Conservation (phyloP, 176 grass and related monocot species). For the Ananas comosus region DNA sequence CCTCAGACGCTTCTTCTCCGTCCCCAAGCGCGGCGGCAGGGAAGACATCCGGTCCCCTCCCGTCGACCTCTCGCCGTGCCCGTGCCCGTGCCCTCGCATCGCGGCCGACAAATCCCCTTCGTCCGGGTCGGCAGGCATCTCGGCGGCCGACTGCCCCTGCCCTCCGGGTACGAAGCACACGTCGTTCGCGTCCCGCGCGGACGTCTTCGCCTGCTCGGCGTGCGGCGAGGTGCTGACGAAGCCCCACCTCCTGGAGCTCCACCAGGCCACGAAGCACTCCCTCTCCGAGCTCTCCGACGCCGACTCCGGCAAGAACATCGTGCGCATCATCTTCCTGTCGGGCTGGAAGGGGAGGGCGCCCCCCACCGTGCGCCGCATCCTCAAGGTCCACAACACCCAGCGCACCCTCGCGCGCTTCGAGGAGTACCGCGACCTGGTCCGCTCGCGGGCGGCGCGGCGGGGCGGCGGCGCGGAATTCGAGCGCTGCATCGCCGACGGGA, state of each 20-base stretch:
- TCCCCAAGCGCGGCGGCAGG: background rate
- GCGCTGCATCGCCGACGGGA: conserved; percentile 81
- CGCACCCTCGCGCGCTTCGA: conserved; percentile 55
- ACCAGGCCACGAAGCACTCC: conserved; percentile 68
- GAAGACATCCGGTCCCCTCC: conserved; percentile 8
- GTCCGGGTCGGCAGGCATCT: conserved; percentile 20
- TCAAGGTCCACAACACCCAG: conserved; percentile 73
- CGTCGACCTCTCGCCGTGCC: conserved; percentile 10
- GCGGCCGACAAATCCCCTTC: conserved; percentile 16
- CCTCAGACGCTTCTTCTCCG: conserved; percentile 43
- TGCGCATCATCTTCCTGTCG: conserved; percentile 80
- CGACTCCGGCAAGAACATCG: conserved; percentile 68
- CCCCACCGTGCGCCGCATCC: conserved; percentile 35
- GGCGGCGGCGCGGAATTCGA: conserved; percentile 26
- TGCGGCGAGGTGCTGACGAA: conserved; percentile 66
- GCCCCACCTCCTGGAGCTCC: conserved; percentile 67
- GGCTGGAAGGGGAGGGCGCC: conserved; percentile 31
- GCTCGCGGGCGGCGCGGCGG: conserved; percentile 39
- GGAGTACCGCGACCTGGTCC: conserved; percentile 77
- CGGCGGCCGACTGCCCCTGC: background rate
- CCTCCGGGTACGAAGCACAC: background rate
- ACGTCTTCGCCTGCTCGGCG: conserved; percentile 58
- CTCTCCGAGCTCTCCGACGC: conserved; percentile 50
- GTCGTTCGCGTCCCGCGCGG: conserved; percentile 34
- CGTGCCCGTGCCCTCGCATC: conserved; percentile 23